Evolutionary conservation across 2,329 filamentous ascomycete species (phyloP).

Genomic region (Fusarium sp.): DNA sequence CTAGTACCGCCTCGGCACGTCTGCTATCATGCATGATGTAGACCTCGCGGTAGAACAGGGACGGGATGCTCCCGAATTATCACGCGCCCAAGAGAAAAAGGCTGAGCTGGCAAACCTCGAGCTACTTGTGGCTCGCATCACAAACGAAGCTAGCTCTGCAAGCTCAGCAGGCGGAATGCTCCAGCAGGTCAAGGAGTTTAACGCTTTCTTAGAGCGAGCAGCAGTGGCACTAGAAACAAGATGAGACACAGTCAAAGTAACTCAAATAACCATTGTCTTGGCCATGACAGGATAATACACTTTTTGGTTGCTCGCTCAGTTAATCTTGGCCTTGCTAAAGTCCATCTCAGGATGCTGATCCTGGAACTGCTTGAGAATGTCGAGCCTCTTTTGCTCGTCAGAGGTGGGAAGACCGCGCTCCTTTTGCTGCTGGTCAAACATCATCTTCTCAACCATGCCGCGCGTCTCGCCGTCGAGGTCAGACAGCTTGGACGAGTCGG

Average conservation of each 20-base stretch:
- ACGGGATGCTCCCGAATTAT: slow-evolving; percentile 60
- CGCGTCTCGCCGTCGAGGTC: slow-evolving; percentile 96
- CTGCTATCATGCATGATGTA: slow-evolving; percentile 70
- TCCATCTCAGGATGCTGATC: slow-evolving; percentile 80
- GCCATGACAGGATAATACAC: slow-evolving; percentile 19
- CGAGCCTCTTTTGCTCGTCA: slow-evolving; percentile 95
- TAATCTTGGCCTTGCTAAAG: slow-evolving; percentile 77
- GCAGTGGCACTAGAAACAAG: slow-evolving; percentile 66
- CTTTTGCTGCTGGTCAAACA: slow-evolving; percentile 99
- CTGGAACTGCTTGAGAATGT: slow-evolving; percentile 95
- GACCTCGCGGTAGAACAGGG: slow-evolving; percentile 68
- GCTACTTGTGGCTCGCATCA: slow-evolving; percentile 65
- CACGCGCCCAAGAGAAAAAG: slow-evolving; percentile 58
- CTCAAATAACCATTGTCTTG: background rate
- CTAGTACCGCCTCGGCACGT: slow-evolving; percentile 64
- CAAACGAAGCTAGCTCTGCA: slow-evolving; percentile 64
- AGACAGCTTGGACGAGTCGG: slow-evolving; percentile 90
- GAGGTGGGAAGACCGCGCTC: slow-evolving; percentile 89
- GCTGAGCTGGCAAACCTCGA: slow-evolving; percentile 69
- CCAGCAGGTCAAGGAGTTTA: slow-evolving; percentile 70
- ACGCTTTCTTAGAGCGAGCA: slow-evolving; percentile 71
- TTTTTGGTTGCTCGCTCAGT: slow-evolving; percentile 49
- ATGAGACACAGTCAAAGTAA: slow-evolving; percentile 38
- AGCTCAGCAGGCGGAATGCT: slow-evolving; percentile 65
- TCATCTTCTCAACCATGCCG: slow-evolving; percentile 99